A percentile compares a stretch with the other conserved stretches of the same genome.
These are phyloP conservation scores for Apiospora hydei DNA, from an alignment of 2,329 filamentous ascomycete genomes.

Conservation along the genomic window DNA sequence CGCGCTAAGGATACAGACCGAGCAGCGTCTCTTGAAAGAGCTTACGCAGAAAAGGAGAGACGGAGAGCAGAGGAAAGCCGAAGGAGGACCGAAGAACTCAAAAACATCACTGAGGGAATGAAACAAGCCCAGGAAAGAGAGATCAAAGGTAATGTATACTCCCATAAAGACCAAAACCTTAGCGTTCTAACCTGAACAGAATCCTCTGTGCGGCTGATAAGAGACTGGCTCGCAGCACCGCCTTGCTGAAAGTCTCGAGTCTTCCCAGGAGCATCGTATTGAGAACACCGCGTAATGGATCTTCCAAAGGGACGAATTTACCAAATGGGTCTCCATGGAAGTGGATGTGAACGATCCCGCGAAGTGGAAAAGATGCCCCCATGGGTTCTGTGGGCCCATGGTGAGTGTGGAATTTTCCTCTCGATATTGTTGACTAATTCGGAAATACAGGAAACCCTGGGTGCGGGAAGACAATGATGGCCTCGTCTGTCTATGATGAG, in stretches of 20 bases:
- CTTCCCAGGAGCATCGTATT: background rate
- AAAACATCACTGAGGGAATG: background rate
- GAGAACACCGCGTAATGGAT: background rate
- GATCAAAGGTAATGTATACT: background rate
- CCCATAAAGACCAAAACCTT: background rate
- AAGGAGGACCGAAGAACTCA: background rate
- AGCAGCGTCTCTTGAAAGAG: background rate
- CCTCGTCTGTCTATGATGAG: background rate
- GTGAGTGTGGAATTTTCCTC: background rate
- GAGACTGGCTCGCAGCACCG: background rate
- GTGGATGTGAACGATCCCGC: background rate
- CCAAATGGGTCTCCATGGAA: background rate
- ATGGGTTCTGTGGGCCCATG: background rate
- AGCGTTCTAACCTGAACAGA: background rate
- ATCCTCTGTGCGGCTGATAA: background rate
- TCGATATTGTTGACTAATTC: background rate
- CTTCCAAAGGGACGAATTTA: background rate
- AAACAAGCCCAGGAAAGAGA: background rate
- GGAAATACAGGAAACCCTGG: background rate
- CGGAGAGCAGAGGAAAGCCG: background rate
- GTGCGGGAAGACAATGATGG: background rate
- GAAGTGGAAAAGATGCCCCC: background rate
- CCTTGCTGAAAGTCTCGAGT: background rate
- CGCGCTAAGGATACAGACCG: background rate
- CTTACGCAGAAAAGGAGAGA: background rate